Evolutionary conservation across 75 land plant species (phyloP).

Genomic region (Azolla pinnata): DNA sequence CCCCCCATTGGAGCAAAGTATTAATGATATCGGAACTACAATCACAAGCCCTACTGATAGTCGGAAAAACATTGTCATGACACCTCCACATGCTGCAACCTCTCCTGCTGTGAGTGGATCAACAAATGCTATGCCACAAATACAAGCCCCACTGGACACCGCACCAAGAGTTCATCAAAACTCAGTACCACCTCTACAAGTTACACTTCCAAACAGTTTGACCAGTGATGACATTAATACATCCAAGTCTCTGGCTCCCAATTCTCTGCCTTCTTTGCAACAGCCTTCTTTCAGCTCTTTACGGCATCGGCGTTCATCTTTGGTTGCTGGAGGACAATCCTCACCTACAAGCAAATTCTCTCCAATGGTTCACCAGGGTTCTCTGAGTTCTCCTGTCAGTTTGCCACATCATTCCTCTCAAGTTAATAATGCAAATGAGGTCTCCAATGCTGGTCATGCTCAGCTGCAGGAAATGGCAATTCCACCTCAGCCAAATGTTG

Average conservation of each 20-base stretch:
- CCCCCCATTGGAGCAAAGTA: conserved; percentile 11
- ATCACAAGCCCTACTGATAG: conserved; percentile 8
- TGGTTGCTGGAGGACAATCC: neutral
- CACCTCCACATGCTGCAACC: no score
- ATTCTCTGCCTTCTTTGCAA: neutral
- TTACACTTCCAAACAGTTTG: neutral
- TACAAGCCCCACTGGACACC: conserved; percentile 10
- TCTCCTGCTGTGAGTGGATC: no score
- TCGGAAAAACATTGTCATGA: neutral
- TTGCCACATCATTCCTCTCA: neutral
- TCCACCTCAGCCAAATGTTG: neutral
- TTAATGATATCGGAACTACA: conserved; percentile 11
- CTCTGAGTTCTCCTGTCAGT: neutral
- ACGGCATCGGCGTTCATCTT: neutral
- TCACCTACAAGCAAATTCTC: neutral
- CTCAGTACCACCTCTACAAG: conserved; percentile 17
- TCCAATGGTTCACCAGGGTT: neutral
- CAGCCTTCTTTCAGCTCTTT: neutral
- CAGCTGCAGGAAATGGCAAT: neutral
- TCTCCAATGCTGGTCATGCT: neutral
- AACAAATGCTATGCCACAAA: neutral
- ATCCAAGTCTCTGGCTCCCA: neutral
- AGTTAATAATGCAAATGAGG: neutral
- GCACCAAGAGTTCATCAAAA: conserved; percentile 6
- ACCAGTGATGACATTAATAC: neutral